Conservation (phyloP, 2,329 filamentous ascomycete genomes). For the Monilinia laxa region DNA sequence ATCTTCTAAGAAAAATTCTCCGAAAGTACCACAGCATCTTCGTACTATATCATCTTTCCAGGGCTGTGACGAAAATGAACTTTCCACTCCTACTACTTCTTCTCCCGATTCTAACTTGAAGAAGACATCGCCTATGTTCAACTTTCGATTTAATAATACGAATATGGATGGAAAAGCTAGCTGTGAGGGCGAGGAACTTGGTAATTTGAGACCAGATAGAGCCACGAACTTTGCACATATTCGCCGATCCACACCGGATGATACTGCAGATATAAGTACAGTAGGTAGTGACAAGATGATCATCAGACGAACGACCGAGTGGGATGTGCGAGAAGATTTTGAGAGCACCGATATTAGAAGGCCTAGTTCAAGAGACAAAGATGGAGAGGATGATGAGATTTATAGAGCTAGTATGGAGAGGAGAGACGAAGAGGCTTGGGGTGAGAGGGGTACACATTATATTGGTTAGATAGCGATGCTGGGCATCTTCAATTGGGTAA, state of each 20-base stretch:
- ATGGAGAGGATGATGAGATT: conserved; percentile 10
- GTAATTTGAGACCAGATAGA: conserved; percentile 26
- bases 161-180: conserved; percentile 9
- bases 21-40: conserved; percentile 8
- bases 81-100: neutral
- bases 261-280: conserved; percentile 24
- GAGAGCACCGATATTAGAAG: neutral
- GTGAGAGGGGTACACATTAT: conserved; percentile 8
- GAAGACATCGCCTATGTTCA: conserved; percentile 12
- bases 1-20: conserved; percentile 13
- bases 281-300: conserved; percentile 29
- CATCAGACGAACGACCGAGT: conserved; percentile 28
- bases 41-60: conserved; percentile 16
- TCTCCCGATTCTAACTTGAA: conserved; percentile 8
- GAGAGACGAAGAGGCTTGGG: neutral
- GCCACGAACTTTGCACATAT: conserved; percentile 25
- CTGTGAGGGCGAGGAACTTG: conserved; percentile 16
- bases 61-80: conserved; percentile 8
- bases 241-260: conserved; percentile 24
- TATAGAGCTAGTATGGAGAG: conserved; percentile 3
- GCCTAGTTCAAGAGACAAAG: neutral
- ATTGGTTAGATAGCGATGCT: neutral
- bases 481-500: neutral
- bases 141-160: conserved; percentile 17
- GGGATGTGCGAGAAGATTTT: conserved; percentile 27